Evolutionary conservation across 2,329 filamentous ascomycete species (phyloP), one percentile per base, ranked within the genome.

Genomic region (Dothideomycetes sp.): DNA sequence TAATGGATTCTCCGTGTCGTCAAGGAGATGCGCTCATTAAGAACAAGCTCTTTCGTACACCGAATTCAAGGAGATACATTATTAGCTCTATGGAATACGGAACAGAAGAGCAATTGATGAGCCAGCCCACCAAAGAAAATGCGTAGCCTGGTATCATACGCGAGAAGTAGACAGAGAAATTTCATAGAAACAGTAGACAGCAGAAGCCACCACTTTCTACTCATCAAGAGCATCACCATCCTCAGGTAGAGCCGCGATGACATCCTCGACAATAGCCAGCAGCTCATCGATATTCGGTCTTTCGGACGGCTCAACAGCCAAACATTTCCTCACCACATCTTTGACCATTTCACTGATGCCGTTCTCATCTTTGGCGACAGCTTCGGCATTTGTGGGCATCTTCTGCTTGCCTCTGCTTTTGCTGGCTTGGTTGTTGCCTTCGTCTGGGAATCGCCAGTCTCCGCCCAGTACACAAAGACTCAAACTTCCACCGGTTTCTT

Each of bases 391-490:
- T 2, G 37, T 25, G 2, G 37, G 37, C 9, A 57, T 60, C 49
- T 71, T 72, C 50, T 70, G 68, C 58, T 78, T 76, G 31, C 75
- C 69, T 34, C 65, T 67, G 52, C 64, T 64, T 44, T 48, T 48
- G 17, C 33, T 36, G 5, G 59, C 68, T 40, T 74, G 75, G 30
- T 70, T 71, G 4, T 75, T 74, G 1, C 80, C 80, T 58, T 95
- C 88, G 52, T 94, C 88, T 0, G 91, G 91, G 62, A 96, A 98
- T 37, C 87, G 74, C 89, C 91, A 98, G 64, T 96, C 89, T 27
- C 89, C 91, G 45, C 87, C 84, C 12, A 94, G 68, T 13, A 96
- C 84, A 59, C 89, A 96, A 51, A 96, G 83, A 51, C 84, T 93
- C 49, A 98, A 67, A 49, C 83, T 91, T 31, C 91, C 91, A 49